These are phyloP conservation scores for Chamaenerion angustifolium DNA, from an alignment of 345 rosid genomes.

Conservation along the genomic window DNA sequence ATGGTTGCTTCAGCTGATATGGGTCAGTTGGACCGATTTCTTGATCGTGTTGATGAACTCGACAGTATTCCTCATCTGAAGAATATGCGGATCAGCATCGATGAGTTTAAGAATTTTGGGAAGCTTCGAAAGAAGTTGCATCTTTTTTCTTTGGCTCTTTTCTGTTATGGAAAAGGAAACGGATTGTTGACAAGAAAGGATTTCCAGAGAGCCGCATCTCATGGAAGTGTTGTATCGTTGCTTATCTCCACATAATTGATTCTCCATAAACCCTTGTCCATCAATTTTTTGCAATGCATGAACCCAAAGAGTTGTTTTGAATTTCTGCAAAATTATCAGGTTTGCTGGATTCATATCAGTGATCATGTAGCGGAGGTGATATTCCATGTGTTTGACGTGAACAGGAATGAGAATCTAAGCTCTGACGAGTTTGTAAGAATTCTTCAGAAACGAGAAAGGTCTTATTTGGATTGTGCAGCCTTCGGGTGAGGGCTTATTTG, in stretches of 20 bases:
- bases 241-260: too few species aligned
- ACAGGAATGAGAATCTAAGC: conserved; percentile 57
- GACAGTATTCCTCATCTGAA: conserved; percentile 28
- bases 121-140: conserved; percentile 63
- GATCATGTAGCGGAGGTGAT: conserved; percentile 59
- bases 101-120: conserved; percentile 71
- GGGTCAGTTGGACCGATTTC: conserved; percentile 46
- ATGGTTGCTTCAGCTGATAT: conserved; percentile 95
- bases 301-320: background rate
- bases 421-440: conserved; percentile 57
- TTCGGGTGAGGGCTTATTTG: conserved; percentile 29
- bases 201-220: conserved; percentile 77
- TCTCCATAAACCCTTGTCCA: background rate
- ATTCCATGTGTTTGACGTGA: conserved; percentile 64
- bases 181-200: conserved; percentile 62
- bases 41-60: conserved; percentile 54
- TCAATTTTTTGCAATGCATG: background rate
- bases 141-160: conserved; percentile 79
- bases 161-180: conserved; percentile 68
- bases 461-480: conserved; percentile 63
- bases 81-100: conserved; percentile 41
- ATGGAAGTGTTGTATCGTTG: conserved; percentile 24
- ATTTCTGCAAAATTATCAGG: too few species aligned
- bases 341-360: conserved; percentile 49
- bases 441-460: conserved; percentile 45